Percentiles rank a stretch among this genome's conserved stretches.
Evolutionary conservation across 805 yeast species (phyloP).

Genomic region (Sugiyamaella lignohabitans): DNA sequence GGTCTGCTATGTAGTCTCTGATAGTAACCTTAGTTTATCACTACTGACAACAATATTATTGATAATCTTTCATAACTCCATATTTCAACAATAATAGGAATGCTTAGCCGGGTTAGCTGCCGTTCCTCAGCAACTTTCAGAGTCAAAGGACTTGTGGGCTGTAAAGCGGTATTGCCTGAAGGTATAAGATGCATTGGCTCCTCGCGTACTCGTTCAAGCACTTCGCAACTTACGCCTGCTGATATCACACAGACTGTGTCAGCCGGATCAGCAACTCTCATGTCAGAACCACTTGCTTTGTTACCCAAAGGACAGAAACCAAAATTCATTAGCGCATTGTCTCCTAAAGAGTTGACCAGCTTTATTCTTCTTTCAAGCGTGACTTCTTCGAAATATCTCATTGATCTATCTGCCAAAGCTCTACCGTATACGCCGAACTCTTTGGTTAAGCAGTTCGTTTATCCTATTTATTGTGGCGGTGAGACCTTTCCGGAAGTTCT

Average conservation of each 20-base stretch:
- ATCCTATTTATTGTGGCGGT: constrained; percentile 87
- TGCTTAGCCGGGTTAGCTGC: too few species aligned
- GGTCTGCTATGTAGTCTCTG: neutral
- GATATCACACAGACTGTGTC: neutral
- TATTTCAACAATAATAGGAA: too few species aligned
- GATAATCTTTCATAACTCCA: neutral
- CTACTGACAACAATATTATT: too few species aligned
- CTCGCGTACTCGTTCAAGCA: constrained; percentile 1
- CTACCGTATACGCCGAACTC: constrained; percentile 50
- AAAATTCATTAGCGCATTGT: constrained; percentile 23
- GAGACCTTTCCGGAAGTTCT: constrained; percentile 65
- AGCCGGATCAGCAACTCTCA: neutral
- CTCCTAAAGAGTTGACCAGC: constrained; percentile 24
- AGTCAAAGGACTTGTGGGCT: too few species aligned
- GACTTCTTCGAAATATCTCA: constrained; percentile 29
- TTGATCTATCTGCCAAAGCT: constrained; percentile 28
- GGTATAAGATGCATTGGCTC: neutral
- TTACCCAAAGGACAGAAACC: constrained; percentile 5
- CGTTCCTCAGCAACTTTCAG: too few species aligned
- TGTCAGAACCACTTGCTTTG: neutral
- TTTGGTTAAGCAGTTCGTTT: constrained; percentile 64
- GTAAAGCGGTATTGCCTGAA: neutral
- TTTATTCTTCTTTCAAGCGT: constrained; percentile 29
- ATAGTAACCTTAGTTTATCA: neutral
- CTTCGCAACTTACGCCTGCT: neutral